Evolutionary conservation across 2,329 filamentous ascomycete genomes (phyloP).

Genomic region (Endocalyx cinctus): DNA sequence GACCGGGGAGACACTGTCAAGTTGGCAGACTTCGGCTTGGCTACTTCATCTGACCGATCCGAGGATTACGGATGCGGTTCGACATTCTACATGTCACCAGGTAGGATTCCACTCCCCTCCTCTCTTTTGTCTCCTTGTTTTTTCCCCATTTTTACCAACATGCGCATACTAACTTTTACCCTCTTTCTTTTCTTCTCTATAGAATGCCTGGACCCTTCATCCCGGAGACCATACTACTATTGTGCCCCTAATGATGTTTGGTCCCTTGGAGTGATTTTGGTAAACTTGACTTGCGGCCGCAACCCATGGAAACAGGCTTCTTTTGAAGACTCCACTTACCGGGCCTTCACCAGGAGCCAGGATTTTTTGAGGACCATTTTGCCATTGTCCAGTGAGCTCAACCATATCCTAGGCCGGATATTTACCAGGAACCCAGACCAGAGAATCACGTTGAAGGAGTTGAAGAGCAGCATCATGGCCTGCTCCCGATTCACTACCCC

Average conservation of each 20-base stretch:
- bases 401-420: slow-evolving; percentile 79
- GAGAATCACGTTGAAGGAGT: slow-evolving; percentile 75
- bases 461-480: slow-evolving; percentile 69
- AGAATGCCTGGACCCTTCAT: slow-evolving; percentile 85
- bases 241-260: slow-evolving; percentile 96
- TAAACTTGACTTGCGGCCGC: slow-evolving; percentile 95
- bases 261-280: slow-evolving; percentile 95
- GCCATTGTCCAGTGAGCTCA: slow-evolving; percentile 83
- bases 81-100: slow-evolving; percentile 99
- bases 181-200: slow-evolving; percentile 18
- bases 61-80: slow-evolving; percentile 97
- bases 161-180: slow-evolving; percentile 20
- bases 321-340: slow-evolving; percentile 88
- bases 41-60: slow-evolving; percentile 76
- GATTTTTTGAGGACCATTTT: slow-evolving; percentile 91
- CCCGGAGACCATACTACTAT: slow-evolving; percentile 73
- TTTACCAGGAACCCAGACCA: slow-evolving; percentile 82
- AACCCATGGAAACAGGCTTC: slow-evolving; percentile 99
- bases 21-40: slow-evolving; percentile 94
- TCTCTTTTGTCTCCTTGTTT: slow-evolving; percentile 10
- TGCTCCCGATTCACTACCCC: slow-evolving; percentile 69
- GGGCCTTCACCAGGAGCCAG: slow-evolving; percentile 78
- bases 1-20: slow-evolving; percentile 87
- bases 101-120: too few species aligned
- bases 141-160: slow-evolving; percentile 8